A percentile compares a stretch with the other conserved stretches of the same genome.
These are phyloP conservation scores for Parasitella parasitica DNA, from an alignment of 371 early-diverging fungal species.

Conservation along the genomic window DNA sequence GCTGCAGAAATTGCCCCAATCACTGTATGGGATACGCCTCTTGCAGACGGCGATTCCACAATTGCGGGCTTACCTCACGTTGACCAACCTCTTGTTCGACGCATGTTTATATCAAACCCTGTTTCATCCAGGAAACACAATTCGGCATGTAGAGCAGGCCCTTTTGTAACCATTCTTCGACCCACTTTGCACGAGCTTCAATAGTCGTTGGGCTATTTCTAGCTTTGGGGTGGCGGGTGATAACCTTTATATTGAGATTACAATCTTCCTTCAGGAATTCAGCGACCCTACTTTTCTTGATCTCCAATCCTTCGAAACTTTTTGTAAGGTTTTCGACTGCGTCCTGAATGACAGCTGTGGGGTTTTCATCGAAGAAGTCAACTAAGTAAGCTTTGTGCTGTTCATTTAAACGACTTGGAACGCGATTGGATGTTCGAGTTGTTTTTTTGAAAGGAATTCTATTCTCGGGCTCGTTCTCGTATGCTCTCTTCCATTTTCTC, in stretches of 20 bases:
- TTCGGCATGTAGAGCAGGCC: slow-evolving; percentile 2
- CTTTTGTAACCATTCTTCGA: neutral
- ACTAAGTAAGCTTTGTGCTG: neutral
- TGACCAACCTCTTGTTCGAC: slow-evolving; percentile 9
- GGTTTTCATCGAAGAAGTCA: slow-evolving; percentile 7
- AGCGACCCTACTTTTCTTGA: slow-evolving; percentile 14
- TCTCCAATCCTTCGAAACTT: slow-evolving; percentile 7
- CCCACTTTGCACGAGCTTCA: neutral
- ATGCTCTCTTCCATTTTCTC: slow-evolving; percentile 4
- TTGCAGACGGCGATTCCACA: neutral
- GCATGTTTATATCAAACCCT: slow-evolving; percentile 6
- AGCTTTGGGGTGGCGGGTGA: neutral
- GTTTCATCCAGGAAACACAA: slow-evolving; percentile 2
- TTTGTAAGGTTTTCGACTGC: slow-evolving; percentile 1
- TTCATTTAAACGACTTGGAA: too few species aligned
- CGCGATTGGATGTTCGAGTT: too few species aligned
- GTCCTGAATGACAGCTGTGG: slow-evolving; percentile 6
- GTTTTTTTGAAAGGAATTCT: neutral
- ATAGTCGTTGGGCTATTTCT: neutral
- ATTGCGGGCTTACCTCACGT: neutral
- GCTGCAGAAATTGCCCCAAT: slow-evolving; percentile 14
- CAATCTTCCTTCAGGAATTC: slow-evolving; percentile 19
- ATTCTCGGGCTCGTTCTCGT: slow-evolving; percentile 5
- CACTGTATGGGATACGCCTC: slow-evolving; percentile 10
- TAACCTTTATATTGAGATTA: slow-evolving; percentile 8